Percentiles rank a stretch among this genome's conserved stretches.
Conservation (phyloP, 495 filamentous ascomycete species). For the Chaetomium tenue region DNA sequence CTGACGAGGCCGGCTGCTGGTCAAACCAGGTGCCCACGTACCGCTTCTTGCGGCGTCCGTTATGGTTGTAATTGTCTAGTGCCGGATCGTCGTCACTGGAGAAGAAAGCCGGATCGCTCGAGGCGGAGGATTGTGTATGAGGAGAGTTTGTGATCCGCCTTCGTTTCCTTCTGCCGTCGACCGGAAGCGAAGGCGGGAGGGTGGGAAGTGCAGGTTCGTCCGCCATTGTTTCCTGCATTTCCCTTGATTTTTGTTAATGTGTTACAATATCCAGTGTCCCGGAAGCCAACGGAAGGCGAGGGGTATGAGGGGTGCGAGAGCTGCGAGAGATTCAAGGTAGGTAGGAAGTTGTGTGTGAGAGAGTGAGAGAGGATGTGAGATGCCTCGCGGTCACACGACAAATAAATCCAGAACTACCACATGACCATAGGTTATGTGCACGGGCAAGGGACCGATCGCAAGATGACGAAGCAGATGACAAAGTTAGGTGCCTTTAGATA, state of each 20-base stretch:
- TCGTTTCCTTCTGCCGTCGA: conserved; percentile 43
- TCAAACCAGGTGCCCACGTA: conserved; percentile 73
- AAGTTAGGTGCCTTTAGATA: no score
- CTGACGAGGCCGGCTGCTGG: conserved; percentile 50
- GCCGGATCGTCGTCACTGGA: conserved; percentile 75
- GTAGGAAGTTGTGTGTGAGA: no score
- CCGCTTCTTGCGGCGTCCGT: conserved; percentile 52
- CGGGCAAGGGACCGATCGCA: no score
- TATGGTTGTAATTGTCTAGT: conserved; percentile 63
- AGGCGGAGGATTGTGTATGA: conserved; percentile 38
- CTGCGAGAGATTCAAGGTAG: no score
- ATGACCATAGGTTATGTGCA: no score
- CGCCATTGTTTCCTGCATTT: background rate
- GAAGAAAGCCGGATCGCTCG: conserved; percentile 74
- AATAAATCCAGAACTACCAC: no score
- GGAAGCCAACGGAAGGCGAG: background rate
- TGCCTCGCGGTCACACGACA: no score
- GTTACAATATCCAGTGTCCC: background rate
- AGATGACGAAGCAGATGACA: no score
- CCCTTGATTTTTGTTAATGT: background rate
- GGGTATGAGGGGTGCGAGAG: no score
- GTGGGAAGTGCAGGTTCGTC: conserved; percentile 46
- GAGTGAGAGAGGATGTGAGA: no score
- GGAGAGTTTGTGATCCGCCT: conserved; percentile 30
- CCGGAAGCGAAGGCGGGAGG: conserved; percentile 34